Conservation (phyloP, 495 filamentous ascomycete genomes). For the Penicillium tannophilum region DNA sequence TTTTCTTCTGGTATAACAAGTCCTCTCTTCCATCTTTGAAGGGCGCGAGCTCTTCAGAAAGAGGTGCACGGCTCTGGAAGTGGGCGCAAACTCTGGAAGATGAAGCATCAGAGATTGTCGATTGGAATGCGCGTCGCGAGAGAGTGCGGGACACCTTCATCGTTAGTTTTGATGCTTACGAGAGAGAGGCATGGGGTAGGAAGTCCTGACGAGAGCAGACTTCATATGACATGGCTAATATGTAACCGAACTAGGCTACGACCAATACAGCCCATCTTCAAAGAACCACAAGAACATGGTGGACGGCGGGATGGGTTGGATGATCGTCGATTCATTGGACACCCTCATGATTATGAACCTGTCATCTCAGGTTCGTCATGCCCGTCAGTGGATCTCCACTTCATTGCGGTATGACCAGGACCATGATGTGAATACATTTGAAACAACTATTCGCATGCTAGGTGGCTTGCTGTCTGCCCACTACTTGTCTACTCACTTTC, state of each 20-base stretch:
- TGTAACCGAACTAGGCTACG: conserved; percentile 60
- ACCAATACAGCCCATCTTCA: conserved; percentile 80
- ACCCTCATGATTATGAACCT: conserved; percentile 99
- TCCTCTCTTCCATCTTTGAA: conserved; percentile 16
- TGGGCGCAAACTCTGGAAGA: conserved; percentile 42
- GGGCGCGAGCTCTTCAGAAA: conserved; percentile 19
- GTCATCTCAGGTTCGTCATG: conserved; percentile 80
- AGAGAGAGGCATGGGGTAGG: conserved; percentile 92
- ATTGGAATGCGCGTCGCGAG: conserved; percentile 76
- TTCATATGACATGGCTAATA: conserved; percentile 12
- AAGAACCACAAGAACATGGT: conserved; percentile 84
- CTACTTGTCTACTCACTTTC: conserved; percentile 78
- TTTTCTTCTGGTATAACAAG: conserved; percentile 48
- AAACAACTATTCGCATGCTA: conserved; percentile 97
- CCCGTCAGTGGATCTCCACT: conserved; percentile 87
- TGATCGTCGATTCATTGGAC: conserved; percentile 94
- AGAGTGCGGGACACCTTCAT: conserved; percentile 88
- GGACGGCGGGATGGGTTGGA: conserved; percentile 80
- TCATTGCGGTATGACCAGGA: conserved; percentile 83
- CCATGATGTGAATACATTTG: conserved; percentile 96
- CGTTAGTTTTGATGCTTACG: conserved; percentile 89
- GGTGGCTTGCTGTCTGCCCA: conserved; percentile 93
- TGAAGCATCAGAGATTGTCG: conserved; percentile 33
- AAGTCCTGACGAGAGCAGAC: not conserved
- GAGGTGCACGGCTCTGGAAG: conserved; percentile 43